Evolutionary conservation across 1,284 basidiomycete genomes (phyloP).

Genomic region (Albatrellus sp.): DNA sequence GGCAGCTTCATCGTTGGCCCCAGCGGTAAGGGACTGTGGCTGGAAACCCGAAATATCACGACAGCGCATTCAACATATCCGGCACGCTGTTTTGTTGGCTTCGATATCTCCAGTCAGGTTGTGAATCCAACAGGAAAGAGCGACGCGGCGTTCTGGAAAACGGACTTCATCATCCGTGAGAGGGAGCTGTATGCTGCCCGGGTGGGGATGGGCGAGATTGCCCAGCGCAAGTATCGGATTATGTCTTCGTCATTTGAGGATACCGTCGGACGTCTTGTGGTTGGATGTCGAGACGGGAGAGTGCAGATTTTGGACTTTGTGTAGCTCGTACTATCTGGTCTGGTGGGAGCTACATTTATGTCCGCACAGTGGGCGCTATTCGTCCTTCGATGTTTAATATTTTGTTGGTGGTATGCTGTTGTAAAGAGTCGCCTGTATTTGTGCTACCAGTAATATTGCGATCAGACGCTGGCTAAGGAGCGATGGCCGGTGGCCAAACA

Average conservation of each 20-base stretch:
- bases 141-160: conserved; percentile 6
- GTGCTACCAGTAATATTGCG: no score
- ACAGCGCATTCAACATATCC: conserved; percentile 16
- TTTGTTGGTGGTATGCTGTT: background rate
- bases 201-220: conserved; percentile 22
- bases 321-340: conserved; percentile 9
- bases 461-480: no score
- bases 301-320: conserved; percentile 24
- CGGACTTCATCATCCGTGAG: conserved; percentile 14
- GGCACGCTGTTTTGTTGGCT: conserved; percentile 22
- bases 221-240: conserved; percentile 20
- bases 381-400: background rate
- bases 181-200: conserved; percentile 19
- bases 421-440: no score
- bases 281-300: conserved; percentile 22
- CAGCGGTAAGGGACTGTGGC: conserved; percentile 24
- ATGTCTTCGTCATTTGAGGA: conserved; percentile 21
- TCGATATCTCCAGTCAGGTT: conserved; percentile 15
- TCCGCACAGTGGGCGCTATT: background rate
- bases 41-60: conserved; percentile 22
- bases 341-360: background rate
- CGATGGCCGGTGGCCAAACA: conserved; percentile 2
- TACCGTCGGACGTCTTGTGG: conserved; percentile 22
- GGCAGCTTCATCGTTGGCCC: conserved; percentile 17
- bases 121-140: conserved; percentile 8